A percentile compares a stretch with the other conserved stretches of the same genome.
phyloP scores from a whole-genome alignment of 768 basidiomycete species.

The Collybia nuda region DNA sequence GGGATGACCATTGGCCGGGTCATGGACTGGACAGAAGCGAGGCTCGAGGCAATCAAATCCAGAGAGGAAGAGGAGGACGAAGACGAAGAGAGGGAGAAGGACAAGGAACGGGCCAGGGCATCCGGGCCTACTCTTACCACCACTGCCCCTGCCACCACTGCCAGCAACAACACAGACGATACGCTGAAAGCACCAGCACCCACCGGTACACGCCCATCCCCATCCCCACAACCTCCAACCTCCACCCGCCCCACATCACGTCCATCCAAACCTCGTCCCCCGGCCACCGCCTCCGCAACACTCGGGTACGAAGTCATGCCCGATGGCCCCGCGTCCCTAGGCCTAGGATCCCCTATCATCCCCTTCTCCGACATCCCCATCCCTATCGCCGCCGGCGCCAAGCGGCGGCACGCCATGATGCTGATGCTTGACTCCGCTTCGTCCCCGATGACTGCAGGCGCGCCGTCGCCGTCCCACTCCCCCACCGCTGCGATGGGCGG shows the following conservation, averaged over 20 bases:
- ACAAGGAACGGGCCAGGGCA: slow-evolving; percentile 41
- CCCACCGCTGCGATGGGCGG: slow-evolving; percentile 14
- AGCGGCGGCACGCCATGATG: slow-evolving; percentile 79
- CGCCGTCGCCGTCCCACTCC: slow-evolving; percentile 28
- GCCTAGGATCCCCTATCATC: slow-evolving; percentile 19
- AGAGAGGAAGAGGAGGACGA: slow-evolving; percentile 83
- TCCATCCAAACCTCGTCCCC: slow-evolving; percentile 18
- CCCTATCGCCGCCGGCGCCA: slow-evolving; percentile 55
- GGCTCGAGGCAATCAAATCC: slow-evolving; percentile 72
- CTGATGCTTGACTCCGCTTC: slow-evolving; percentile 66
- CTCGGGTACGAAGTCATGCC: slow-evolving; percentile 21
- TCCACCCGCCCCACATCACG: slow-evolving; percentile 23
- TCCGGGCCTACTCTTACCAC: too few species aligned
- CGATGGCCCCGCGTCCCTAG: slow-evolving; percentile 17
- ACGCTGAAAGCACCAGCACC: slow-evolving; percentile 9
- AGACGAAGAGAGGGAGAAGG: slow-evolving; percentile 70
- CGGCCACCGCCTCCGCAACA: slow-evolving; percentile 14
- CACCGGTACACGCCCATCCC: slow-evolving; percentile 29
- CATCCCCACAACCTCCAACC: slow-evolving; percentile 31
- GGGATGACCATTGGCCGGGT: slow-evolving; percentile 78
- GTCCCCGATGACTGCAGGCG: slow-evolving; percentile 35
- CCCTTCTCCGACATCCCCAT: slow-evolving; percentile 37
- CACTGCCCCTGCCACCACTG: slow-evolving; percentile 19
- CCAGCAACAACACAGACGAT: too few species aligned
- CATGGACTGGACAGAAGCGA: slow-evolving; percentile 84